Evolutionary conservation across 1,139 yeast species (phyloP).

Genomic region (Sugiyamaella pinicola): DNA sequence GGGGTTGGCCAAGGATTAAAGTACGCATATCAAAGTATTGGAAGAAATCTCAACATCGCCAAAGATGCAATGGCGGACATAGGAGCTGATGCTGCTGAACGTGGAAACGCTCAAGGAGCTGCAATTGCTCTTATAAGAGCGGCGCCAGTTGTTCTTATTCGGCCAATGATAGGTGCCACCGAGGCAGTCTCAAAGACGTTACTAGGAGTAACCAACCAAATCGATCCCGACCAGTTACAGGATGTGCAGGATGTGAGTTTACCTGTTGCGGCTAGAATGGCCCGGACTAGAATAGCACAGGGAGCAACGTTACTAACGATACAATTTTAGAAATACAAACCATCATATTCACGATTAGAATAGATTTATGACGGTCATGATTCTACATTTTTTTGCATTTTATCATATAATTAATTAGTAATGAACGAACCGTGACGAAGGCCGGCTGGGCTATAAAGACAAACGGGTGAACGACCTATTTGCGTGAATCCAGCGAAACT

Average conservation of each 20-base stretch:
- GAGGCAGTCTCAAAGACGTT: constrained; percentile 84
- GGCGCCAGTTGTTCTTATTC: constrained; percentile 74
- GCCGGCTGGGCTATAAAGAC: too few relatives aligned
- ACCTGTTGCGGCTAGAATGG: too few relatives aligned
- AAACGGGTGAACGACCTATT: too few relatives aligned
- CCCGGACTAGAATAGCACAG: too few relatives aligned
- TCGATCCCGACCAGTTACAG: constrained; percentile 62
- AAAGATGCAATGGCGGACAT: constrained; percentile 63
- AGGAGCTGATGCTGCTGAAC: constrained; percentile 58
- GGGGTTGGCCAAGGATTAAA: constrained; percentile 69
- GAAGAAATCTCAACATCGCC: constrained; percentile 68
- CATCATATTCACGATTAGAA: neutral
- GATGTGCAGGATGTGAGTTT: constrained; percentile 49
- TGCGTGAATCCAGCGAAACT: too few relatives aligned
- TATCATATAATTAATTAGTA: neutral
- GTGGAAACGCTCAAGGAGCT: constrained; percentile 60
- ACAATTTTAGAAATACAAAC: constrained; percentile 14
- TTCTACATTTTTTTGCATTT: constrained; percentile 2
- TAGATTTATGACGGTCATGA: neutral
- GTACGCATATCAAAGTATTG: constrained; percentile 72
- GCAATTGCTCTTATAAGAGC: constrained; percentile 69
- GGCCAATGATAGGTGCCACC: constrained; percentile 92
- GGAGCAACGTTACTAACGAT: neutral
- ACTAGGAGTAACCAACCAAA: constrained; percentile 79
- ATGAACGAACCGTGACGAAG: neutral